These are phyloP conservation scores for Chenopodium quinoa DNA, from an alignment of 148 eudicot genomes.

Conservation along the genomic window DNA sequence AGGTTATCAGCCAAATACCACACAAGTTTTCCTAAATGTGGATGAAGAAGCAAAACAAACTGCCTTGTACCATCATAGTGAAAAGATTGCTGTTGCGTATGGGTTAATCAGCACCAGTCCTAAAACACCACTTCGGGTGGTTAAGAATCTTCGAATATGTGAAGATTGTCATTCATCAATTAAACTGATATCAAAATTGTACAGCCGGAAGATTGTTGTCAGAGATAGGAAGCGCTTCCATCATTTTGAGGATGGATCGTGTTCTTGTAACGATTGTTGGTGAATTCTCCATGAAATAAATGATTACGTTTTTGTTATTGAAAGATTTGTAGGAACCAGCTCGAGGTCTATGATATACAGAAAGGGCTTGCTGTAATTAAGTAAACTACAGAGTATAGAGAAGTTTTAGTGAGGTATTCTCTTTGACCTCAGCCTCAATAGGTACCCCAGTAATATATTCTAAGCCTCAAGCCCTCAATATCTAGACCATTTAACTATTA, in stretches of 20 bases:
- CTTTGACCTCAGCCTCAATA: too few species aligned
- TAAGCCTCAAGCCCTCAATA: background rate
- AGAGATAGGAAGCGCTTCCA: conserved; percentile 64
- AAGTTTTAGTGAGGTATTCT: too few species aligned
- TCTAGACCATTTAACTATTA: background rate
- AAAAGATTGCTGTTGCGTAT: conserved; percentile 61
- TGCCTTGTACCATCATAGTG: conserved; percentile 46
- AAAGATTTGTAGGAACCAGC: background rate
- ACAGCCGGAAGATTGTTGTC: conserved; percentile 38
- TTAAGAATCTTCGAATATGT: conserved; percentile 63
- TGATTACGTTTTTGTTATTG: background rate
- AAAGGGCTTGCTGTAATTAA: background rate
- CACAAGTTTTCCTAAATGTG: conserved; percentile 52
- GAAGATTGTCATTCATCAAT: conserved; percentile 59
- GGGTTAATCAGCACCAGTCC: conserved; percentile 61
- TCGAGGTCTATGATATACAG: too few species aligned
- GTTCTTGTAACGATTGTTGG: conserved; percentile 65
- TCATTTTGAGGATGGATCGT: conserved; percentile 57
- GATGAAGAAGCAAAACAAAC: conserved; percentile 52
- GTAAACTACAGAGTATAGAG: too few species aligned
- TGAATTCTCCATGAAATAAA: conserved; percentile 19
- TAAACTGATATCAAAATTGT: conserved; percentile 52
- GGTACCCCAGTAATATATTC: too few species aligned
- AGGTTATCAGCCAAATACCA: conserved; percentile 52
- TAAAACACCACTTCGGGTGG: conserved; percentile 45